Conservation (phyloP, 2,329 filamentous ascomycete genomes). For the Albifimbria verrucaria region DNA sequence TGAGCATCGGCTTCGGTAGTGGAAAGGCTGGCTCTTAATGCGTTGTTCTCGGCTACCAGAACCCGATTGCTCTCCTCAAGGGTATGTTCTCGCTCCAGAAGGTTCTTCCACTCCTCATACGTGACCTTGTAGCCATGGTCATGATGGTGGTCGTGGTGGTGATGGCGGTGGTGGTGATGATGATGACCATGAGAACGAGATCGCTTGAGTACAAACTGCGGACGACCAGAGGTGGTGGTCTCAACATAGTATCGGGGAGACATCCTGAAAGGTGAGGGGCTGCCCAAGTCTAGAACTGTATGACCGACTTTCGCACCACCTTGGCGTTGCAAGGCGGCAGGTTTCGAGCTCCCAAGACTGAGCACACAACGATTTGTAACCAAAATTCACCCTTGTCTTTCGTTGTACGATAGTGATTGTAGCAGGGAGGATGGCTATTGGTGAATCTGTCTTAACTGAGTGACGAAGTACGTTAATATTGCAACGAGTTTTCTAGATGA, state of each 20-base stretch:
- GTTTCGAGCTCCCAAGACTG: too few species aligned
- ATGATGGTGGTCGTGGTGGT: conserved; percentile 23
- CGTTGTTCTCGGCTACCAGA: conserved; percentile 26
- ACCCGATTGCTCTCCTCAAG: conserved; percentile 31
- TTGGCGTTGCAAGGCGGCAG: not conserved
- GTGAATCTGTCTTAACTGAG: too few species aligned
- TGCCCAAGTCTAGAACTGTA: not conserved
- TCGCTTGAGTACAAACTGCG: conserved; percentile 37
- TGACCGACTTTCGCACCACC: not conserved
- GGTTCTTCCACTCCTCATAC: conserved; percentile 32
- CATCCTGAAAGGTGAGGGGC: conserved; percentile 21
- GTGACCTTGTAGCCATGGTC: conserved; percentile 32
- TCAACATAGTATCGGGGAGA: conserved; percentile 34
- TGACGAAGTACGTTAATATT: too few species aligned
- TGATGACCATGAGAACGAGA: conserved; percentile 33
- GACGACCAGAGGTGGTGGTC: conserved; percentile 27
- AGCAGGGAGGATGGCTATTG: too few species aligned
- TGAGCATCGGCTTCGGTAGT: conserved; percentile 31
- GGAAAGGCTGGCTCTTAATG: conserved; percentile 32
- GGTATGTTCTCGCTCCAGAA: conserved; percentile 32
- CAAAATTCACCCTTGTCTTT: too few species aligned
- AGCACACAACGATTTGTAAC: too few species aligned
- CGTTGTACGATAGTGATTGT: too few species aligned
- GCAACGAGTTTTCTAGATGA: too few species aligned
- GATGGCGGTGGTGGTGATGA: conserved; percentile 24